These are phyloP conservation scores for Sequoiadendron giganteum DNA, from an alignment of 75 land plant species.

Conservation along the genomic window DNA sequence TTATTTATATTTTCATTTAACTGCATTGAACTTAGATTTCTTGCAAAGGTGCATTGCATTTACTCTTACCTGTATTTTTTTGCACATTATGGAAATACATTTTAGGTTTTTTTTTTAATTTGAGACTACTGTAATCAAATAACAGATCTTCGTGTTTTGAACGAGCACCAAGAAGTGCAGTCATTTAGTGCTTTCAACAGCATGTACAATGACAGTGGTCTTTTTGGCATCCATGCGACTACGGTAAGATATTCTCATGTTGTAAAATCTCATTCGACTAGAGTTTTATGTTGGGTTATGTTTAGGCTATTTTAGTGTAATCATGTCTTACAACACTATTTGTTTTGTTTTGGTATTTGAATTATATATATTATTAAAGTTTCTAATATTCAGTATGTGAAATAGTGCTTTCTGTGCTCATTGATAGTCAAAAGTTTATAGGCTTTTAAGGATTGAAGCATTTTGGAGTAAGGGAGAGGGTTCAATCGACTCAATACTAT, in stretches of 20 bases:
- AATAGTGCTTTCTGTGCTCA: neutral
- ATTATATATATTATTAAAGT: neutral
- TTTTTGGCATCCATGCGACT: slow-evolving; percentile 89
- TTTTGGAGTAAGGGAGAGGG: neutral
- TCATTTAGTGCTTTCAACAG: slow-evolving; percentile 91
- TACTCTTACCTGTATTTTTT: slow-evolving; percentile 1
- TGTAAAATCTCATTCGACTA: neutral
- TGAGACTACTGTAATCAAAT: neutral
- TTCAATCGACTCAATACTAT: neutral
- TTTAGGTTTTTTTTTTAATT: neutral
- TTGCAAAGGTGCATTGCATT: neutral
- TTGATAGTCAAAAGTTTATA: neutral
- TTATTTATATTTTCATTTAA: neutral
- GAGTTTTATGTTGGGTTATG: neutral
- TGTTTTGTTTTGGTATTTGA: neutral
- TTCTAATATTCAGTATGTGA: neutral
- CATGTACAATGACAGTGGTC: slow-evolving; percentile 83
- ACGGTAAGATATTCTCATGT: slow-evolving; percentile 46
- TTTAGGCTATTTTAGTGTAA: neutral
- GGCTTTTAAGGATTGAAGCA: neutral
- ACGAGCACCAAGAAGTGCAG: slow-evolving; percentile 68
- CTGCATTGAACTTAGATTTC: neutral
- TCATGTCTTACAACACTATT: neutral
- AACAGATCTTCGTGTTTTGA: slow-evolving; percentile 80
- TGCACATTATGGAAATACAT: neutral